phyloP scores from a whole-genome alignment of 768 basidiomycete species.

The Cyclocybe aegerita region DNA sequence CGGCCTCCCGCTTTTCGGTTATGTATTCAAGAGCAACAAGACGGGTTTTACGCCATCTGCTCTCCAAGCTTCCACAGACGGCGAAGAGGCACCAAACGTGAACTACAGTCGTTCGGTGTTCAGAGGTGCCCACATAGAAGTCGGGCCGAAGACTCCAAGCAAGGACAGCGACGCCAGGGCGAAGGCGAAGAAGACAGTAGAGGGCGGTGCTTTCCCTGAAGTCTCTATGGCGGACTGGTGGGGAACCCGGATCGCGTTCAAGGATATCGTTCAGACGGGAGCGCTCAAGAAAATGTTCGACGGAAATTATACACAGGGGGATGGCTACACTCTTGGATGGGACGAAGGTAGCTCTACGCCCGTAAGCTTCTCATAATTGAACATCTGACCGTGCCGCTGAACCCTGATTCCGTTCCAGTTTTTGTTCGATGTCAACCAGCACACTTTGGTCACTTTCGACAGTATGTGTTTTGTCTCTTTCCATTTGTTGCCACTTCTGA shows the following conservation, averaged over 20 bases:
- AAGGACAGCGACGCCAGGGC: not conserved
- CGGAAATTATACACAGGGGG: conserved; percentile 40
- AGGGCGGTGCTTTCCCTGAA: not conserved
- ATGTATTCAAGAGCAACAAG: conserved; percentile 50
- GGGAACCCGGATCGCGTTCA: conserved; percentile 49
- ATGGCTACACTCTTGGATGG: conserved; percentile 53
- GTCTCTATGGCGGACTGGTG: conserved; percentile 29
- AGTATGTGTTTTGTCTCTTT: conserved; percentile 26
- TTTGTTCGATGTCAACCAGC: conserved; percentile 39
- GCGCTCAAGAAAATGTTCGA: conserved; percentile 41
- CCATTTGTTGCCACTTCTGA: conserved; percentile 29
- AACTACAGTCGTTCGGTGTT: not conserved
- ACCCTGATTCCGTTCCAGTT: conserved; percentile 25
- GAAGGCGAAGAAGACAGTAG: not conserved
- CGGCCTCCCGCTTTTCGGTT: conserved; percentile 64
- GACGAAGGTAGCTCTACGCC: conserved; percentile 66
- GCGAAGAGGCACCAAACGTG: no score
- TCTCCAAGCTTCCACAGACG: not conserved
- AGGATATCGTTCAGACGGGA: conserved; percentile 37
- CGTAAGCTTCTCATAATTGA: conserved; percentile 22
- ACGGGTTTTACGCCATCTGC: conserved; percentile 24
- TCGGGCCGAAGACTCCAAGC: conserved; percentile 1
- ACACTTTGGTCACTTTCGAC: conserved; percentile 64
- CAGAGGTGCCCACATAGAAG: not conserved
- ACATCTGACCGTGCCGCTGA: not conserved